Base-by-base conservation (phyloP, 2,329 filamentous ascomycete genomes). In the Aspergillus thermomutatus region DNA sequence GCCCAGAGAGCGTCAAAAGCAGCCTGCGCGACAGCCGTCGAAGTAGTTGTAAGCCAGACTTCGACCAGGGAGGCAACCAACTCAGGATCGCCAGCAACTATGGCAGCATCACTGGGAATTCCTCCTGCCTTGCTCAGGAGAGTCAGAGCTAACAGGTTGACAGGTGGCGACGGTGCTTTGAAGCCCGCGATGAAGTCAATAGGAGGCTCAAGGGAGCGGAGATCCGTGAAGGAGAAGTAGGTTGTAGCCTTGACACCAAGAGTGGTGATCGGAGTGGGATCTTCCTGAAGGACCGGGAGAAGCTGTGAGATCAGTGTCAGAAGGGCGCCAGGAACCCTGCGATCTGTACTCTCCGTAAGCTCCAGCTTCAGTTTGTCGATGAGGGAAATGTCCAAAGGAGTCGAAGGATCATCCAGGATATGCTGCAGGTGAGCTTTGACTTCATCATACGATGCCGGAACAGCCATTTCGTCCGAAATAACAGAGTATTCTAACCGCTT, bases 171-270 rank as follows among this genome's bases (percentile, higher is more conserved):
- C 49, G 72, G 79, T 56, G 77, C 75, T 53, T 70, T 72, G 43
- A 88, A 77, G 3, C 83, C 85, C 40, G 80, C 78, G 51, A 80
- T 73, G 55, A 87, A 82, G 53, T 85, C 75, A 40, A 85, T 72
- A 2, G 78, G 71, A 40, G 79, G 77, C 11, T 80, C 70, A 45
- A 82, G 66, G 5, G 76, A 67, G 43, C 78, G 78, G 31, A 84
- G 69, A 53, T 82, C 77, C 34, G 75, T 69, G 64, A 83, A 83
- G 55, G 69, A 79, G 66, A 77, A 80, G 19, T 80, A 80, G 8
- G 70, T 69, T 9, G 81, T 72, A 6, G 83, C 74, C 58, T 79
- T 80, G 52, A 77, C 75, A 21, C 82, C 77, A 27, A 87, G 78
- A 23, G 78, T 77, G 14, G 79, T 80, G 34, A 84, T 70, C 25